Evolutionary conservation across 2,329 filamentous ascomycete species (phyloP).

Genomic region (Trichoderma oligosporum): DNA sequence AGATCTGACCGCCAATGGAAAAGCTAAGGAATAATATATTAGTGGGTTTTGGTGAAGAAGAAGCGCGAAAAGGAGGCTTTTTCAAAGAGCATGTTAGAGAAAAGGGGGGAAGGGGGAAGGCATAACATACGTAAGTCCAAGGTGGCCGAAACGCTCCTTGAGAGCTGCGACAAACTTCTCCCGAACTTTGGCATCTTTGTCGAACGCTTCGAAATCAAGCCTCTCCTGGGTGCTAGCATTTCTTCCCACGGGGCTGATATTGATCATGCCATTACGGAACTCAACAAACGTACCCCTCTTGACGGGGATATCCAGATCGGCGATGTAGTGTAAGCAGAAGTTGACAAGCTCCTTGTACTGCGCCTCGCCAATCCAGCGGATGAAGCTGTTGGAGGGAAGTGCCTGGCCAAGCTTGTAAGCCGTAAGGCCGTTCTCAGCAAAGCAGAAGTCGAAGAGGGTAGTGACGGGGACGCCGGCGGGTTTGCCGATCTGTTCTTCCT

Average conservation of each 20-base stretch:
- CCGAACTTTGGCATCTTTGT: conserved; percentile 72
- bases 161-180: conserved; percentile 71
- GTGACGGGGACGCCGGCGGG: conserved; percentile 64
- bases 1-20: conserved; percentile 95
- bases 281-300: conserved; percentile 84
- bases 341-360: conserved; percentile 73
- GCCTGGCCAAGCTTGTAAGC: conserved; percentile 78
- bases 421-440: conserved; percentile 92
- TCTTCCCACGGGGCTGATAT: conserved; percentile 76
- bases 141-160: conserved; percentile 75
- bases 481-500: conserved; percentile 88
- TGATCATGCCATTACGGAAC: conserved; percentile 90
- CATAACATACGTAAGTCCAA: conserved; percentile 71
- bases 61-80: conserved; percentile 8
- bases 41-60: background rate
- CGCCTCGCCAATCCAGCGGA: conserved; percentile 81
- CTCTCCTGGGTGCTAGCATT: conserved; percentile 81
- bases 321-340: conserved; percentile 77
- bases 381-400: conserved; percentile 80
- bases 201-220: conserved; percentile 75
- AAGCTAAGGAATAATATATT: conserved; percentile 53
- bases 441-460: conserved; percentile 93
- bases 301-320: conserved; percentile 77
- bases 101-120: conserved; percentile 6
- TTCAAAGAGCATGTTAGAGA: too few relatives aligned